Evolutionary conservation across 2,329 filamentous ascomycete genomes (phyloP), one percentile per base, ranked within the genome.

Genomic region (Diaporthe batatas): DNA sequence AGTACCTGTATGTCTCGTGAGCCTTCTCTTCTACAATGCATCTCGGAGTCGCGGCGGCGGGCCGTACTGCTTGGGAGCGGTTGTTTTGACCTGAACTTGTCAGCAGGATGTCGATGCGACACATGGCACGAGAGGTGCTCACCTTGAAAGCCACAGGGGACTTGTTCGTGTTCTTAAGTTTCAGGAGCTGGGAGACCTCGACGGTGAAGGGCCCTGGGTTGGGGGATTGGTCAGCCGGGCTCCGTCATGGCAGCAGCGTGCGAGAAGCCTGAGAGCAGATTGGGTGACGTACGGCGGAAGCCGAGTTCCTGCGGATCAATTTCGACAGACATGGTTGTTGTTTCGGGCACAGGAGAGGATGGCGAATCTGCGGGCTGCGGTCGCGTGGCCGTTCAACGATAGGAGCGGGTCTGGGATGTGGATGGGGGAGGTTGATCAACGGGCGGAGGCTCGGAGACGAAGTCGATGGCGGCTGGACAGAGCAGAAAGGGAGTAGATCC

Each of bases 21-120:
- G 77, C 72, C 65, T 75, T 47, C 59, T 62, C 47, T 34, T 34
- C 65, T 62, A 71, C 59, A 76, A 78, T 70, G 77, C 47, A 58
- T 67, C 47, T 69, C 65, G 47, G 75, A 44, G 51, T 74, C 39
- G 58, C 6, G 36, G 77, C 71, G 74, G 67, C 74, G 74, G 76
- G 75, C 84, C 93, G 81, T 93, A 99, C 96, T 98, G 96, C 86
- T 98, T 98, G 44, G 96, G 96, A 65, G 96, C 96, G 75, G 96
- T 99, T 64, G 96, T 99, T 91, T 99, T 99, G 84, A 99, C 96
- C 95, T 98, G 78, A 44, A 54, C 72, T 59, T 68, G 78, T 83
- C 76, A 84, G 81, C 55, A 34, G 67, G 29, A 76, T 25, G 14
- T n/a, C 47, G 14, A 39, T 67, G 62, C 47, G 32, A 67, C 62